Evolutionary conservation across 805 yeast species (phyloP).

Genomic region (Ogataea degrootiae): DNA sequence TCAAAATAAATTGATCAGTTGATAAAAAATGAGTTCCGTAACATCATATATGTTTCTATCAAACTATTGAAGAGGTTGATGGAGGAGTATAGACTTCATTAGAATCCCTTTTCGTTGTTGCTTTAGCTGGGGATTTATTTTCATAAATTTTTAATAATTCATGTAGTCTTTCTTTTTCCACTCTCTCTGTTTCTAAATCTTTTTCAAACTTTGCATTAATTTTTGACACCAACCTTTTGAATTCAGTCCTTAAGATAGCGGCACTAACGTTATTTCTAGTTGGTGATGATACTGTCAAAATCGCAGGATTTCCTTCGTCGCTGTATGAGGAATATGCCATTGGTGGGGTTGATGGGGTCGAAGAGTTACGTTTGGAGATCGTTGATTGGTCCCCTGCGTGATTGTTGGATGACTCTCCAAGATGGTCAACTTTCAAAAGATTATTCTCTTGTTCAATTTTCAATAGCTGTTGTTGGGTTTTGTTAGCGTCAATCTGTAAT

Average conservation of each 20-base stretch:
- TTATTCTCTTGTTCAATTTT: slow-evolving; percentile 28
- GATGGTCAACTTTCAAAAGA: slow-evolving; percentile 17
- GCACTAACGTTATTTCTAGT: slow-evolving; percentile 32
- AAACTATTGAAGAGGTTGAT: background rate
- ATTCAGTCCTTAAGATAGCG: slow-evolving; percentile 61
- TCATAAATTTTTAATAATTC: slow-evolving; percentile 34
- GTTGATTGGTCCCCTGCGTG: slow-evolving; percentile 12
- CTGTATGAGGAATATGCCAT: slow-evolving; percentile 1
- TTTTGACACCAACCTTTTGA: slow-evolving; percentile 57
- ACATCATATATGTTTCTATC: too few relatives aligned
- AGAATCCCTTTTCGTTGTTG: too few relatives aligned
- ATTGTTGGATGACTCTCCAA: slow-evolving; percentile 31
- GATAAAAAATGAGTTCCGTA: too few relatives aligned
- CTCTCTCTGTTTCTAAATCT: slow-evolving; percentile 53
- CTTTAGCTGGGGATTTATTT: background rate
- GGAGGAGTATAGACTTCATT: background rate
- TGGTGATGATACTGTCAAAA: slow-evolving; percentile 10
- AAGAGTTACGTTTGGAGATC: slow-evolving; percentile 1
- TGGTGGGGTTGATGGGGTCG: slow-evolving; percentile 17
- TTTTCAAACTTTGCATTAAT: slow-evolving; percentile 58
- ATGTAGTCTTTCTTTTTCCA: slow-evolving; percentile 43
- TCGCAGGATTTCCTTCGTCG: slow-evolving; percentile 5
- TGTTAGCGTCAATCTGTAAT: slow-evolving; percentile 24
- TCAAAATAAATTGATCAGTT: too few relatives aligned
- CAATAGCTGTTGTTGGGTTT: slow-evolving; percentile 38